Base-by-base conservation (phyloP, 2,329 filamentous ascomycete genomes). In the Sporothrix dimorphospora region DNA sequence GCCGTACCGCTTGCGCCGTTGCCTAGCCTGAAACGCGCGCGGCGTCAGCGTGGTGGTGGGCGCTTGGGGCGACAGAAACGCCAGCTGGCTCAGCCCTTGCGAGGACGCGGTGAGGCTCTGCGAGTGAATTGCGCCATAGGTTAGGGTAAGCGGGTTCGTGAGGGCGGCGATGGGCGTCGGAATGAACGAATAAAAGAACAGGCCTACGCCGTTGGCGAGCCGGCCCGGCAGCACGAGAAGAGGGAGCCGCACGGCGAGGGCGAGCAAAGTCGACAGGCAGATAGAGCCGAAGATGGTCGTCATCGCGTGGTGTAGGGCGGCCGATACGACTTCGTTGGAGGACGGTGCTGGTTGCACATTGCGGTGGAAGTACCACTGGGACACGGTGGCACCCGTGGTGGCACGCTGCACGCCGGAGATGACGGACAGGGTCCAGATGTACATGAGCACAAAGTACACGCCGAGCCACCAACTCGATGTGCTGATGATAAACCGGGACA, bases 281-380 rank as follows among this genome's bases (percentile, higher is more conserved):
- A 98, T 93, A 4, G 94, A 97, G 71, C 96, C 96, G 78, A 98
- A 97, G 49, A 98, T 90, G 1, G 93, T 95, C 19, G 93, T 94
- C 16, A 89, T 85, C 2, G 94, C 91, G 82, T 99, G 96, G 67
- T 86, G 85, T 59, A 97, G 84, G 16, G 94, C 95, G 7, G 94
- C 95, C 74, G 89, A 85, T 34, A 98, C 94, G 65, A 98, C 91
- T 71, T 94, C 91, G 72, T 87, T 86, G 0, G 94, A 94, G 0
- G 93, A 90, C 2, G 94, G 90, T 9, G 91, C 86, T 5, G 95
- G 94, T 12, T 90, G 88, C 4, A 90, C 90, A 77, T 97, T 92
- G 74, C 96, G 93, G 81, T 98, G 95, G 81, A 98, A 99, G 82
- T 99, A 99, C 96, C 96, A 99, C 81, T 99, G 96, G 53, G 94